These are phyloP conservation scores for Macroventuria anomochaeta DNA, from an alignment of 2,329 filamentous ascomycete species.

Conservation along the genomic window DNA sequence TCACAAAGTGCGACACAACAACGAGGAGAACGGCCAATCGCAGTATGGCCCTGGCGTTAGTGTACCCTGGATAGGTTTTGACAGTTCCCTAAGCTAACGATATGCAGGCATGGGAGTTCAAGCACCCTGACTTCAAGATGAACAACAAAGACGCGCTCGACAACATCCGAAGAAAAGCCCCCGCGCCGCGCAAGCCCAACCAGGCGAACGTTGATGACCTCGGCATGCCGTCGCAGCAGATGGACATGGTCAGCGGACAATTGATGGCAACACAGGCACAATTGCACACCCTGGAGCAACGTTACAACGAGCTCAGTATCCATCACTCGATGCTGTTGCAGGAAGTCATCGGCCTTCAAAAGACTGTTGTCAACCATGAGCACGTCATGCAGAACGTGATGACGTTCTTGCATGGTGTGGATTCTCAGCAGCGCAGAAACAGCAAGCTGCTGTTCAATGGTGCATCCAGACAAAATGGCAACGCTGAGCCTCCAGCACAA, in stretches of 20 bases:
- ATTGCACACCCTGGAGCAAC: constrained; percentile 83
- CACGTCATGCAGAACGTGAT: constrained; percentile 74
- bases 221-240: constrained; percentile 82
- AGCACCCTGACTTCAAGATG: constrained; percentile 92
- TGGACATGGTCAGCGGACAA: constrained; percentile 86
- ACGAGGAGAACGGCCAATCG: constrained; percentile 82
- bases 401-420: constrained; percentile 69
- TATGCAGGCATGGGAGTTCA: constrained; percentile 87
- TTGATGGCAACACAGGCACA: constrained; percentile 91
- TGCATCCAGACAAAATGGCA: constrained; percentile 51
- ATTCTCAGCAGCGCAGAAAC: constrained; percentile 68
- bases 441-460: constrained; percentile 56
- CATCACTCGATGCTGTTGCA: constrained; percentile 70
- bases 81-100: constrained; percentile 21
- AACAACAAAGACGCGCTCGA: constrained; percentile 97
- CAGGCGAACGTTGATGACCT: constrained; percentile 65
- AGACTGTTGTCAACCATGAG: constrained; percentile 75
- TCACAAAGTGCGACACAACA: constrained; percentile 93
- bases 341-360: constrained; percentile 69
- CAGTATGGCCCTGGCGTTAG: constrained; percentile 79
- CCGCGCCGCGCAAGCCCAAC: constrained; percentile 79
- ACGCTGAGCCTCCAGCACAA: constrained; percentile 51
- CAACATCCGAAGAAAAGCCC: constrained; percentile 94
- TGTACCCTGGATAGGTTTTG: neutral
- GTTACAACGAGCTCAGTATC: constrained; percentile 78